These are phyloP conservation scores for Luffa aegyptiaca DNA, from an alignment of 306 rosid genomes.

Conservation along the genomic window DNA sequence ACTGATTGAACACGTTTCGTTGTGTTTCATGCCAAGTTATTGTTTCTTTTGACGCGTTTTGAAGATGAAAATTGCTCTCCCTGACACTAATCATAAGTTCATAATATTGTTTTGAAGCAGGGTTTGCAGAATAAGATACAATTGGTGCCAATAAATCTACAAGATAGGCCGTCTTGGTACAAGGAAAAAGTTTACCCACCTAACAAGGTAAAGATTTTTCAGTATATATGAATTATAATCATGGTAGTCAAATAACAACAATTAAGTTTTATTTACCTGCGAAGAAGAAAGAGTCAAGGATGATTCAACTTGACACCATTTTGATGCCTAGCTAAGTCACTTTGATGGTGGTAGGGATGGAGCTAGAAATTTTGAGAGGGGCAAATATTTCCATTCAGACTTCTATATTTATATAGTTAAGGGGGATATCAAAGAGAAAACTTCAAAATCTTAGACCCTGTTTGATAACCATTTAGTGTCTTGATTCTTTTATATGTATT, in stretches of 20 bases:
- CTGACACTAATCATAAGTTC: not conserved
- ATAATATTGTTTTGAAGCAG: conserved; percentile 25
- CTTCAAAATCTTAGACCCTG: not conserved
- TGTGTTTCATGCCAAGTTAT: not conserved
- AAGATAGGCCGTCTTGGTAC: conserved; percentile 80
- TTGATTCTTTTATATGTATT: not conserved
- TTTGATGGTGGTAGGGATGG: not conserved
- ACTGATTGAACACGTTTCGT: not conserved
- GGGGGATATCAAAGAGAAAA: not conserved
- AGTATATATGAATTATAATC: not conserved
- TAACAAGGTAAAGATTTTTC: conserved; percentile 48
- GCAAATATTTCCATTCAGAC: not conserved
- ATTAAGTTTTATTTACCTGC: not conserved
- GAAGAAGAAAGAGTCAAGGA: not conserved
- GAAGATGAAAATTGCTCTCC: not conserved
- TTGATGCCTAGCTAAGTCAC: not conserved
- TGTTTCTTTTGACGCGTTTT: not conserved
- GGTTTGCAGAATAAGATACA: conserved; percentile 58
- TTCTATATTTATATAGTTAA: not conserved
- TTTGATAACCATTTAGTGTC: too few relatives aligned
- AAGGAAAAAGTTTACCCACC: conserved; percentile 66
- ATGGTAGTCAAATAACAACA: not conserved
- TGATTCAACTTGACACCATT: not conserved
- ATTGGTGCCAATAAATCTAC: conserved; percentile 60
- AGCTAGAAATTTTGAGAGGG: not conserved